These are phyloP conservation scores for Flaveria trinervia DNA, from an alignment of 129 eudicot species.

Conservation along the genomic window DNA sequence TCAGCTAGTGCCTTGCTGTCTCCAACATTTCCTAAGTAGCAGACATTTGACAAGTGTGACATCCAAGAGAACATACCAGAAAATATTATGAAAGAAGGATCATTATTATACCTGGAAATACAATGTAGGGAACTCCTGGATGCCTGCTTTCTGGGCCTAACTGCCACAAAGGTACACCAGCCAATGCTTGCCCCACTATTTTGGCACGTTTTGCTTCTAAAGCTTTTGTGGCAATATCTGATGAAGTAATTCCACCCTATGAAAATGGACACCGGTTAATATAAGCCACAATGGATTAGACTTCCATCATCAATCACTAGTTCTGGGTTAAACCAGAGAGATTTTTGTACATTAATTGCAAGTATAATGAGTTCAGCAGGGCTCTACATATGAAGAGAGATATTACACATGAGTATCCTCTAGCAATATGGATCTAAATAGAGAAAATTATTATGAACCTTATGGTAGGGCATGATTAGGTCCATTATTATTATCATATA, in stretches of 20 bases:
- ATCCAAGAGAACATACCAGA: neutral
- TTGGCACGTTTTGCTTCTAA: constrained; percentile 87
- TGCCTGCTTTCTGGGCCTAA: constrained; percentile 93
- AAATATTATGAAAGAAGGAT: constrained; percentile 1
- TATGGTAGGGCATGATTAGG: neutral
- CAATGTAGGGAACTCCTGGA: constrained; percentile 92
- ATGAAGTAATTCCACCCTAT: constrained; percentile 98
- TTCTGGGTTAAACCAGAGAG: neutral
- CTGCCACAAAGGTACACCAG: constrained; percentile 98
- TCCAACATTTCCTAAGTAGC: constrained; percentile 82
- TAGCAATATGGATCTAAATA: neutral
- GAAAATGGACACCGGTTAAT: constrained; percentile 23
- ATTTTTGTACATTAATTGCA: neutral
- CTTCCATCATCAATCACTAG: neutral
- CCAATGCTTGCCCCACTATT: constrained; percentile 90
- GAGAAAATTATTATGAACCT: neutral
- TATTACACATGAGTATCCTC: neutral
- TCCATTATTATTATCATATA: neutral
- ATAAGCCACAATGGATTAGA: constrained; percentile 12
- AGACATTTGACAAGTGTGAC: constrained; percentile 10
- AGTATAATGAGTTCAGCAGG: neutral
- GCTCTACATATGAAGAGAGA: neutral
- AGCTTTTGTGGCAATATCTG: constrained; percentile 96
- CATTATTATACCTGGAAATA: constrained; percentile 73
- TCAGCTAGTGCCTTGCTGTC: constrained; percentile 81